A percentile compares a stretch with the other conserved stretches of the same genome.
Evolutionary conservation across 2,329 filamentous ascomycete species (phyloP).

Genomic region (Aspergillus melleus): DNA sequence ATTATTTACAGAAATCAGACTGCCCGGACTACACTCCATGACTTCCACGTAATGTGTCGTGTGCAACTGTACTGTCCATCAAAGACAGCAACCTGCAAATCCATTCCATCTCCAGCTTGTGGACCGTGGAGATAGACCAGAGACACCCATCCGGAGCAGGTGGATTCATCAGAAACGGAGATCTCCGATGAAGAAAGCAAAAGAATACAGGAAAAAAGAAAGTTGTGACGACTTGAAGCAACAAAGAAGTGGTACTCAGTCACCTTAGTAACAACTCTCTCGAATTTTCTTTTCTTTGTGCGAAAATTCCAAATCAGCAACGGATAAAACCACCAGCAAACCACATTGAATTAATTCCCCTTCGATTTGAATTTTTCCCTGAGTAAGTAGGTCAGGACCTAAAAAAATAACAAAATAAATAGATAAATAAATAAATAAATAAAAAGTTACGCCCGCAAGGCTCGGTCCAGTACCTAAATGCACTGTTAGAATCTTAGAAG

Average conservation of each 20-base stretch:
- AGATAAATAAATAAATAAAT: too few relatives aligned
- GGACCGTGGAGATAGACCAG: neutral
- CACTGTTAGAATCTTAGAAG: neutral
- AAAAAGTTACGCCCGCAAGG: neutral
- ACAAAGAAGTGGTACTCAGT: too few relatives aligned
- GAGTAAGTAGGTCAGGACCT: neutral
- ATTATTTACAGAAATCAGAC: too few relatives aligned
- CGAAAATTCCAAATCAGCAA: neutral
- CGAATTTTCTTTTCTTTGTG: neutral
- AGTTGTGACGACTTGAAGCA: neutral
- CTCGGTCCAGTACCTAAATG: neutral
- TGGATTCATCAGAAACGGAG: constrained; percentile 13
- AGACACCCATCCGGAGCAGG: neutral
- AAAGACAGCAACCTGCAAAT: neutral
- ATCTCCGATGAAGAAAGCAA: constrained; percentile 20
- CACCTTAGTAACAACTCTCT: neutral
- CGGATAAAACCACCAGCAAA: too few relatives aligned
- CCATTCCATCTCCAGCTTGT: neutral
- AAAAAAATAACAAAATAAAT: too few relatives aligned
- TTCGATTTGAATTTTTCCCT: too few relatives aligned
- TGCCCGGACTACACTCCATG: neutral
- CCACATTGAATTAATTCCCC: too few relatives aligned
- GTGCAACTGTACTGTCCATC: too few relatives aligned
- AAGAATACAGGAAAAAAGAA: neutral
- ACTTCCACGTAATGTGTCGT: too few relatives aligned